Conservation (phyloP, 192 early-diverging fungal species). For the Umbelopsis sp. region DNA sequence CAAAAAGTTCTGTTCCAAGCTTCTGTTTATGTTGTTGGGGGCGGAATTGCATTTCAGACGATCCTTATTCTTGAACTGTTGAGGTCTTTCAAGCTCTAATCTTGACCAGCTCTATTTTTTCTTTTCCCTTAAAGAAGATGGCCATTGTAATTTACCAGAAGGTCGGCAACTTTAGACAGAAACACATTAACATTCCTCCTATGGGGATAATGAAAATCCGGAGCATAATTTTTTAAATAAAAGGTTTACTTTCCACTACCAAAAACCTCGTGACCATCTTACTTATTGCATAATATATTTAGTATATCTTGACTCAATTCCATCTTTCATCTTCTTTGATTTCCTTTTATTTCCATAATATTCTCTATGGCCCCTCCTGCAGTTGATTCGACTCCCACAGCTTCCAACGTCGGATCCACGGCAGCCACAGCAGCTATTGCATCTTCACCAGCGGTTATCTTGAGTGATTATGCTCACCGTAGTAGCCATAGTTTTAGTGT, state of each 20-base stretch:
- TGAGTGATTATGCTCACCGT: slow-evolving; percentile 9
- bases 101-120: too few relatives aligned
- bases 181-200: not conserved
- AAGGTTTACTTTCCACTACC: not conserved
- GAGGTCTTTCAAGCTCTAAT: too few relatives aligned
- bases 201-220: not conserved
- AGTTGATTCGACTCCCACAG: not conserved
- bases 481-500: not conserved
- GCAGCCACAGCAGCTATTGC: slow-evolving; percentile 4
- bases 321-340: not conserved
- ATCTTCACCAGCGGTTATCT: not conserved
- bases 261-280: not conserved
- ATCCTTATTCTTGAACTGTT: not conserved
- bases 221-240: not conserved
- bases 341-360: not conserved
- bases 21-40: not conserved
- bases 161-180: not conserved
- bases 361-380: slow-evolving; percentile 3
- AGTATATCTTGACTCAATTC: not conserved
- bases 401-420: not conserved
- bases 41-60: not conserved
- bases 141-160: not conserved
- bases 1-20: not conserved
- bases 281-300: not conserved
- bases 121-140: too few relatives aligned